These are phyloP conservation scores for Beauveria varroae DNA, from an alignment of 2,329 filamentous ascomycete genomes.

Conservation along the genomic window DNA sequence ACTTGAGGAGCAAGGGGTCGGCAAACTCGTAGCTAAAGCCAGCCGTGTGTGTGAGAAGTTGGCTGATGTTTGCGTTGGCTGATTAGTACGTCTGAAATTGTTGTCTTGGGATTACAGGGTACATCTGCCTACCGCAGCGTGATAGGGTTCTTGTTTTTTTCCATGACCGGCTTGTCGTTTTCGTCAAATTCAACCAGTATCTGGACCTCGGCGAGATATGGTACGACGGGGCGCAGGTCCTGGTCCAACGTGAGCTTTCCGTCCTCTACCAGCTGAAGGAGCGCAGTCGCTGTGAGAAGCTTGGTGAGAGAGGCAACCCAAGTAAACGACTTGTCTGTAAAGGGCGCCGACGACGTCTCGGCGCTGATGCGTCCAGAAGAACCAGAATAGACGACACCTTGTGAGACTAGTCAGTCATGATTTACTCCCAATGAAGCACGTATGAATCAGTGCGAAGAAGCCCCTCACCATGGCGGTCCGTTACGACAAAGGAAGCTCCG, in stretches of 20 bases:
- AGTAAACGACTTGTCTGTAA: constrained; percentile 21
- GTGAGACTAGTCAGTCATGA: not conserved
- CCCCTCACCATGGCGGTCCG: constrained; percentile 18
- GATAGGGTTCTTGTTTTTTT: constrained; percentile 21
- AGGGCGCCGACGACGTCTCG: constrained; percentile 16
- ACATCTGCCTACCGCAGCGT: constrained; percentile 19
- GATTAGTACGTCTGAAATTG: not conserved
- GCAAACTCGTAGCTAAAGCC: constrained; percentile 31
- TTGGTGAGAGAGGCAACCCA: constrained; percentile 29
- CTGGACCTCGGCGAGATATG: constrained; percentile 19
- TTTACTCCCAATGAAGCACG: not conserved
- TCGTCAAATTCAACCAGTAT: constrained; percentile 22
- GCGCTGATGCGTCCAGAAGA: constrained; percentile 22
- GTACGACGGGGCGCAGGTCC: constrained; percentile 22
- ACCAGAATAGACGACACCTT: constrained; percentile 22
- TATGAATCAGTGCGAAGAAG: not conserved
- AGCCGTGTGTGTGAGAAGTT: constrained; percentile 35
- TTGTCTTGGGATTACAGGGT: not conserved
- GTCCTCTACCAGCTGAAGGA: constrained; percentile 26
- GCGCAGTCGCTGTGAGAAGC: constrained; percentile 22
- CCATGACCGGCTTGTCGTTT: constrained; percentile 19
- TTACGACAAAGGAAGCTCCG: constrained; percentile 22
- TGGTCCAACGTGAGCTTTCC: constrained; percentile 22
- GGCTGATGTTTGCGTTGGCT: constrained; percentile 11
- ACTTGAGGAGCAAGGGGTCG: constrained; percentile 25